Evolutionary conservation across 768 basidiomycete genomes (phyloP), one percentile per base, ranked within the genome.

Genomic region (Chiua virens): DNA sequence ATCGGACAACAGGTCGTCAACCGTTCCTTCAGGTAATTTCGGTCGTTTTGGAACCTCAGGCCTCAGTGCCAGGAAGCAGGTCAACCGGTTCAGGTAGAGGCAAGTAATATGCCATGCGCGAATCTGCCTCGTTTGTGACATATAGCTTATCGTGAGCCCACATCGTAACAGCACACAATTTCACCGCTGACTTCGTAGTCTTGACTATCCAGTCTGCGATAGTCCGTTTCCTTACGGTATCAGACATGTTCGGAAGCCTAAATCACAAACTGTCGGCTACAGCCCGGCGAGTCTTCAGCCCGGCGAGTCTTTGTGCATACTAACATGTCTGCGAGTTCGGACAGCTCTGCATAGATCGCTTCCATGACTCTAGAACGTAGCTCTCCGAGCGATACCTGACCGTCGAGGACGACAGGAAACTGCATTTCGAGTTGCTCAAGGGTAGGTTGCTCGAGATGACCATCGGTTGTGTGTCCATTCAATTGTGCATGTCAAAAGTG

Each of bases 151-250:
- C 92, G 53, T 88, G 78, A 32, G 89, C 79, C 93, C 93, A 97
- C 60, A 92, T 89, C 8, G 81, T 79, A 25, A 93, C 80, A 11
- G 92, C 93, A 61, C 92, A 91, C 14, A 95, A 71, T 67, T 94
- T 94, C 27, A 92, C 86, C 30, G 92, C 82, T 61, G 95, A 92
- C 61, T 92, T 88, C 70, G 94, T 89, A 6, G 81, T 89, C 66
- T 86, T 85, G n/a, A 92, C 87, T 0, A 92, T 91, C 82, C 89
- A 95, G 57, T 94, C 91, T 3, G 89, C 89, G 28, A 95, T 71
- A 17, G 79, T 83, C 32, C 89, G 82, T 62, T 94, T 94, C 45
- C 92, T 80, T 43, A 83, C 86, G 20, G 71, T 72, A 60, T 92
- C 89, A 14, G 89, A 89, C 86, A 87, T 88, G 62, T 86, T 85